Evolutionary conservation across 805 yeast species (phyloP), one percentile per base, ranked within the genome.

Genomic region (Saturnispora diversa): DNA sequence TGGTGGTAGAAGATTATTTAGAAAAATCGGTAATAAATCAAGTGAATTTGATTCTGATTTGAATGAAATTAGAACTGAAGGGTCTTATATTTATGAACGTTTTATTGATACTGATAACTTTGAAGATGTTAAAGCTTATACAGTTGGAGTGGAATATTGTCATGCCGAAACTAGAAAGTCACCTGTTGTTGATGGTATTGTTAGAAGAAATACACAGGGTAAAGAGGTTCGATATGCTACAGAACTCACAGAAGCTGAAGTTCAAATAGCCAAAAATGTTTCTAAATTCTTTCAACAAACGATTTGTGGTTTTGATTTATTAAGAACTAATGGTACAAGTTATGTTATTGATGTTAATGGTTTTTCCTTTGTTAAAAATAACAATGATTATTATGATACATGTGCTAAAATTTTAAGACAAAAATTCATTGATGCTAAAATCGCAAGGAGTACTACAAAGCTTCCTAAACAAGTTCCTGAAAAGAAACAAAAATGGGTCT

Each of bases 151-250:
- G 3, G 66, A 66, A 15, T 92, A 74, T 55, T 92, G 98, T 58
- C 99, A 92, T 60, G 99, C 98, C 0, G 99, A 92, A 58, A 92
- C 99, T 1, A 74, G 99, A 55, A 92, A 92, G 60, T 86, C 96
- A 0, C 99, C 99, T 1, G 98, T 92, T 3, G 98, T 92, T n/a
- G 99, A 92, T 64, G 99, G 99, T 35, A 84, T 92, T 43, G 99
- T 92, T 20, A 74, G 97, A 55, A 75, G 99, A 59, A 92, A 92
- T 57, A 88, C 97, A 1, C 95, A 88, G 54, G 99, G 99, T 35
- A 92, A 92, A 60, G 99, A 92, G 63, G 80, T 92, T 34, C 72
- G 99, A 48, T 92, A 83, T 55, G 72, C 92, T 26, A 90, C 98
- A 1, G 77, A 81, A 49, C 66, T 92, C 39, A 65, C 84, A 2